A percentile compares a stretch with the other conserved stretches of the same genome.
Conservation (phyloP, 2,329 filamentous ascomycete genomes). For the Mollisia scopiformis region DNA sequence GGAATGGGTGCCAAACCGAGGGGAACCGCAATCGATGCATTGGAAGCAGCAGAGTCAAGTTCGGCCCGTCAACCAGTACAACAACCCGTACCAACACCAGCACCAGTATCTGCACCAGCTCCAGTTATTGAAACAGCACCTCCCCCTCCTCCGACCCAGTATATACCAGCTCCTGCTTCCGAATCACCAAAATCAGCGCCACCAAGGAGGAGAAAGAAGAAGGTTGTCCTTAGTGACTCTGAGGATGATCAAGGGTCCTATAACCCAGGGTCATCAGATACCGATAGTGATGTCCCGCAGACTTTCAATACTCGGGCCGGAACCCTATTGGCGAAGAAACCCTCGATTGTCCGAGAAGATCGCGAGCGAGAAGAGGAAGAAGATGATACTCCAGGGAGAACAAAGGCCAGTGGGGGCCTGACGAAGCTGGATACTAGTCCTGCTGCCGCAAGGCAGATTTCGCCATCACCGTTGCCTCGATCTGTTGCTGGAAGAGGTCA, state of each 20-base stretch:
- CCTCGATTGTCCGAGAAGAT: constrained; percentile 51
- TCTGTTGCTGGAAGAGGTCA: constrained; percentile 30
- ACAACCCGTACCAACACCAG: constrained; percentile 3
- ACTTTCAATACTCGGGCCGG: constrained; percentile 25
- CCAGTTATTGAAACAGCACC: not conserved
- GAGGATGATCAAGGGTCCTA: constrained; percentile 33
- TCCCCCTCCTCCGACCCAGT: too few relatives aligned
- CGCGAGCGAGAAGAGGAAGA: constrained; percentile 44
- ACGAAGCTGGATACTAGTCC: constrained; percentile 13
- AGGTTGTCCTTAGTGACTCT: constrained; percentile 27
- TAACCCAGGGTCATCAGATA: constrained; percentile 33
- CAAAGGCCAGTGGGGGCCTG: constrained; percentile 8
- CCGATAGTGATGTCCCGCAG: constrained; percentile 31
- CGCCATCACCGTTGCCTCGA: constrained; percentile 31
- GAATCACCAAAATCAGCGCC: constrained; percentile 11
- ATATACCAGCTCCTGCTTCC: constrained; percentile 1
- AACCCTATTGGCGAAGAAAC: constrained; percentile 40
- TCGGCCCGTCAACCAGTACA: constrained; percentile 2
- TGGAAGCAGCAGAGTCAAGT: constrained; percentile 26
- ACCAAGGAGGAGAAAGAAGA: constrained; percentile 30
- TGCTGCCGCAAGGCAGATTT: constrained; percentile 21
- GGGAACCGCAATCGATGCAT: constrained; percentile 48
- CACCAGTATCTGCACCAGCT: constrained; percentile 1
- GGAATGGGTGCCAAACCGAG: constrained; percentile 54
- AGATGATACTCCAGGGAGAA: constrained; percentile 27